These are phyloP conservation scores for Puccinia novopanici DNA, from an alignment of 1,284 basidiomycete genomes.

Conservation along the genomic window DNA sequence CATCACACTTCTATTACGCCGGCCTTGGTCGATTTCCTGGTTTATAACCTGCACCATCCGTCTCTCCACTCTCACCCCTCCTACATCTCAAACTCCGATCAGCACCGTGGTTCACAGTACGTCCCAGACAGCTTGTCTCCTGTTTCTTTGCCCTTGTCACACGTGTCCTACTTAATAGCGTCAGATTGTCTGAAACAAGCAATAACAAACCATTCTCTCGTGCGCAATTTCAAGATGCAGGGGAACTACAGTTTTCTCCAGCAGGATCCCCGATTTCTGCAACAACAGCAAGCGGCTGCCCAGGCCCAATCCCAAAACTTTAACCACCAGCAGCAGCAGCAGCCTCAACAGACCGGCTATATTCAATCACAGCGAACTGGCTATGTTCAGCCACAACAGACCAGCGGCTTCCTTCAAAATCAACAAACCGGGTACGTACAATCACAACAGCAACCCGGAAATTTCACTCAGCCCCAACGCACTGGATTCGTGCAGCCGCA, in stretches of 20 bases:
- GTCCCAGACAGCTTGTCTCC: too few species aligned
- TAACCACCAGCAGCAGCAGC: constrained; percentile 19
- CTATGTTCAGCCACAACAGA: constrained; percentile 11
- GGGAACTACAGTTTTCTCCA: constrained; percentile 49
- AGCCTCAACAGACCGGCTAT: constrained; percentile 27
- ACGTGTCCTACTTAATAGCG: neutral
- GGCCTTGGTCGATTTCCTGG: too few species aligned
- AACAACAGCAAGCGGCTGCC: constrained; percentile 35
- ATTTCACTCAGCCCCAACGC: constrained; percentile 38
- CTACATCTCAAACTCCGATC: too few species aligned
- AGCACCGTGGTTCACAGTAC: too few species aligned
- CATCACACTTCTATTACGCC: too few species aligned
- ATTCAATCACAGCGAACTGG: constrained; percentile 9
- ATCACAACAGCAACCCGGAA: constrained; percentile 26
- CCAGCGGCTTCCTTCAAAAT: neutral
- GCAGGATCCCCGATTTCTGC: constrained; percentile 51
- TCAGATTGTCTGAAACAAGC: neutral
- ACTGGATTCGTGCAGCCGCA: constrained; percentile 42
- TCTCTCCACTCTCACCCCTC: too few species aligned
- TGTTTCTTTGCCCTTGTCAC: neutral
- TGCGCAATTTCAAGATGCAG: constrained; percentile 35
- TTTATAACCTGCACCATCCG: too few species aligned
- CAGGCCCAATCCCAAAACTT: constrained; percentile 26
- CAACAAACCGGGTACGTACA: constrained; percentile 44
- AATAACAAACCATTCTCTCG: too few species aligned